These are phyloP conservation scores for Dictyostelium firmibasis DNA, from an alignment of 78 protist genomes.

Conservation along the genomic window DNA sequence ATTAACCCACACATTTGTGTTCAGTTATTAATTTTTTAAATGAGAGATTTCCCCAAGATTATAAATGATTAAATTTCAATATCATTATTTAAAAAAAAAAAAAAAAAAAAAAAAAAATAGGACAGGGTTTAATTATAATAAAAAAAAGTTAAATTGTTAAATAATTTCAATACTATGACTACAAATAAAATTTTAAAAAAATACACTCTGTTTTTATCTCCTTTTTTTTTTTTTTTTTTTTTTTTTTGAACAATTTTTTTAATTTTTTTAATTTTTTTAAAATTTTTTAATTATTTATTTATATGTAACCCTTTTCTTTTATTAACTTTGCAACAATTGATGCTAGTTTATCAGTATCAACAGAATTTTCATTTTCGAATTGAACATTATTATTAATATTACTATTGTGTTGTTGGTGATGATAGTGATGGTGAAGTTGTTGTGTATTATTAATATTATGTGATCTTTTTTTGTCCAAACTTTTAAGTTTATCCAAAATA, in stretches of 20 bases:
- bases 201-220: too few species aligned
- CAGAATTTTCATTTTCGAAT: background rate
- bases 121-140: too few species aligned
- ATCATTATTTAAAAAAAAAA: too few species aligned
- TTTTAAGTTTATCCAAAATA: slow-evolving; percentile 29
- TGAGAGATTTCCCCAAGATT: too few species aligned
- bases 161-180: background rate
- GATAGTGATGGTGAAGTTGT: background rate
- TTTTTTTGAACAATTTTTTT: background rate
- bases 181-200: too few species aligned
- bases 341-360: slow-evolving; percentile 20
- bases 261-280: too few species aligned
- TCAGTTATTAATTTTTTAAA: too few species aligned
- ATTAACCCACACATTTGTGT: too few species aligned
- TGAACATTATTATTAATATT: background rate
- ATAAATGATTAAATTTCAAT: too few species aligned
- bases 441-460: background rate
- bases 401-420: background rate
- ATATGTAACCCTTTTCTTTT: slow-evolving; percentile 5
- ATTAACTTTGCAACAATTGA: slow-evolving; percentile 3
- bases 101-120: too few species aligned
- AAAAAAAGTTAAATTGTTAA: too few species aligned
- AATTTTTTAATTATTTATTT: background rate
- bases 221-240: background rate
- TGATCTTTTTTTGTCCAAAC: slow-evolving; percentile 13